Conservation (phyloP, 345 rosid species). For the Bruguiera sexangula region DNA sequence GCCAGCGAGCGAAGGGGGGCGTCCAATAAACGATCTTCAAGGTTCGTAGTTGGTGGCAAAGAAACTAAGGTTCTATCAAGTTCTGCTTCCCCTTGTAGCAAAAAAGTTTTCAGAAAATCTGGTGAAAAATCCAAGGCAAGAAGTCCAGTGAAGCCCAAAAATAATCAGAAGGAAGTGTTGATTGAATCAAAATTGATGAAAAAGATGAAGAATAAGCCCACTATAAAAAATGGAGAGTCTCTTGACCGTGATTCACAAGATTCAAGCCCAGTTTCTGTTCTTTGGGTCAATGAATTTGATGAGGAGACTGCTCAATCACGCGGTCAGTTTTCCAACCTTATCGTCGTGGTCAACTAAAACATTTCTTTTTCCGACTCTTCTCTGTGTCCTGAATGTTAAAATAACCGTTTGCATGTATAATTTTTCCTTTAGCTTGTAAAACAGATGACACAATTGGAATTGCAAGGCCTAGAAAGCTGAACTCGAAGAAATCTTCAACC, state of each 20-base stretch:
- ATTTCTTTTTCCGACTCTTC: too few species aligned
- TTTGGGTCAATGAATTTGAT: too few species aligned
- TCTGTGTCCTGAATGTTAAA: too few species aligned
- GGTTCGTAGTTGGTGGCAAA: conserved; percentile 11
- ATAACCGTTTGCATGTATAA: too few species aligned
- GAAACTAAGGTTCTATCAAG: conserved; percentile 20
- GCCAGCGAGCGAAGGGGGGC: too few species aligned
- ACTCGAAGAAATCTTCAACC: conserved; percentile 14
- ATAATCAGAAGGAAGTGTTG: conserved; percentile 28
- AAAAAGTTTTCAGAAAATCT: conserved; percentile 11
- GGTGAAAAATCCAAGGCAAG: conserved; percentile 14
- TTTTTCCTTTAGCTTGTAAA: not conserved
- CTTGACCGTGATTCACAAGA: conserved; percentile 26
- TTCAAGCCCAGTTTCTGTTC: conserved; percentile 59
- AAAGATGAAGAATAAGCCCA: conserved; percentile 16
- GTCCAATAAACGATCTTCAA: conserved; percentile 14
- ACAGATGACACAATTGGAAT: conserved; percentile 1
- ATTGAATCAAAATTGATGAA: conserved; percentile 22
- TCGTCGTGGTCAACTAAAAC: too few species aligned
- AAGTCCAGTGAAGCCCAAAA: conserved; percentile 23
- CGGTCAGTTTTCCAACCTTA: conserved; percentile 34
- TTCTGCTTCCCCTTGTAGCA: conserved; percentile 10
- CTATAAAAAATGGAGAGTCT: conserved; percentile 12
- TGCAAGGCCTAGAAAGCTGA: conserved; percentile 8
- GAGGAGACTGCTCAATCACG: conserved; percentile 6